These are phyloP conservation scores for Paraphoma sp. DNA, from an alignment of 2,329 filamentous ascomycete genomes.

Conservation along the genomic window DNA sequence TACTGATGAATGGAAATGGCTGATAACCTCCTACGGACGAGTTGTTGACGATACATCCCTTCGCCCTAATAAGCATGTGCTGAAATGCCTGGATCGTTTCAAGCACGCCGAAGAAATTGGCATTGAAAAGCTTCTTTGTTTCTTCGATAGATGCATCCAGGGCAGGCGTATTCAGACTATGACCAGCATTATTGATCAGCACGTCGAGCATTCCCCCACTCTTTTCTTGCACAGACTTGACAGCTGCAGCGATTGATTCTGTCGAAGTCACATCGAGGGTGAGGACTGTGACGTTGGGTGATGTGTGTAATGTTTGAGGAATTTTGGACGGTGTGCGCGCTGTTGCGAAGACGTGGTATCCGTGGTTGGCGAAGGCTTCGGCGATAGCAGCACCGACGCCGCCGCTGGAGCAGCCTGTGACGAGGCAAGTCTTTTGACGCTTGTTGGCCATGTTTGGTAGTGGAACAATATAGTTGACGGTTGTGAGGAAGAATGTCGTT, in stretches of 20 bases:
- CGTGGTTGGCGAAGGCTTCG: slow-evolving; percentile 43
- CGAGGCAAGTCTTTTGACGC: slow-evolving; percentile 8
- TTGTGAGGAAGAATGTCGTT: no score
- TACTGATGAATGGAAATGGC: slow-evolving; percentile 1
- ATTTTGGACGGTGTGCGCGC: slow-evolving; percentile 47
- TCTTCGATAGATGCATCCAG: slow-evolving; percentile 28
- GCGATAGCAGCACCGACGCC: slow-evolving; percentile 52
- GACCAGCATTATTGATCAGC: slow-evolving; percentile 54
- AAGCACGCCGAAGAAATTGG: slow-evolving; percentile 52
- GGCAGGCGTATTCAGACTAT: slow-evolving; percentile 42
- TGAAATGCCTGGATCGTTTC: slow-evolving; percentile 48
- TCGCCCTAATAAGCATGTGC: slow-evolving; percentile 18
- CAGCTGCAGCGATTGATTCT: slow-evolving; percentile 8
- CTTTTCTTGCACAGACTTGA: not conserved
- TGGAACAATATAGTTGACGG: no score
- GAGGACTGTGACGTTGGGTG: slow-evolving; percentile 26
- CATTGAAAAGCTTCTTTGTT: slow-evolving; percentile 20
- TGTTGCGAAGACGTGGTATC: slow-evolving; percentile 53
- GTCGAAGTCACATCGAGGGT: slow-evolving; percentile 15
- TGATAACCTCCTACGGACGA: slow-evolving; percentile 1
- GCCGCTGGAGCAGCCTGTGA: slow-evolving; percentile 40
- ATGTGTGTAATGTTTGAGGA: not conserved
- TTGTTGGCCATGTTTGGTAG: not conserved
- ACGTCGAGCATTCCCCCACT: slow-evolving; percentile 23
- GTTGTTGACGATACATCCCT: slow-evolving; percentile 20